Evolutionary conservation across 495 filamentous ascomycete genomes (phyloP), one percentile per base, ranked within the genome.

Genomic region (Tuber brumale): DNA sequence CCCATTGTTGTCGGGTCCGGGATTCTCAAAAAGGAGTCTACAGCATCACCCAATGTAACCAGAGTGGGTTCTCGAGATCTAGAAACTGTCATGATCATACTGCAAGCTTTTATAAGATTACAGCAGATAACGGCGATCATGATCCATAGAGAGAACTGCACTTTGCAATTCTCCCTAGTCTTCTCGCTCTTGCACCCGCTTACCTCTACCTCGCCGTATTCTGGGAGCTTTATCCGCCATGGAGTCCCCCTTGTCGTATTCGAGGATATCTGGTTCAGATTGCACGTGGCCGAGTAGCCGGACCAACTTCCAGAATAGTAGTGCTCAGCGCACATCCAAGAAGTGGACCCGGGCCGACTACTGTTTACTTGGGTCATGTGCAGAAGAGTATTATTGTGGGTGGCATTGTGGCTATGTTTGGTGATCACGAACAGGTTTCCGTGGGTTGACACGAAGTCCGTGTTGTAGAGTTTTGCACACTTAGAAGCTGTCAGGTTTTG

Each of bases 121-220:
- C 83, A 83, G 5, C 84, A 31, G 73, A 85, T 84, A 23, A 88
- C 85, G 1, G 85, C 70, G n/a, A 86, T 61, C 72, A 86, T 82
- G 23, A 89, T 84, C 0, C 78, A 75, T 8, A 84, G 43, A 69
- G 80, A 85, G 75, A 86, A 88, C 45, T 85, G 82, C 45, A 89
- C 75, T 71, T 84, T 81, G 79, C 88, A 89, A 16, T 78, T 76
- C 43, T 85, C 82, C 14, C 2, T 18, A 10, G 6, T 18, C 23
- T 14, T 18, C 48, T 74, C 51, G 6, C 48, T 74, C 41, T 8
- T 45, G 70, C 41, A 71, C 10, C 23, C 31, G n/a, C 41, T 43
- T 23, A 45, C 23, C 70, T 71, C 35, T 44, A 14, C 23, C 12
- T 6, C 27, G 5, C 16, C 1, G 0, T 1, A 1, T 19, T 12